Conservation (phyloP, 2,329 filamentous ascomycete species). For the Thielaviopsis musarum region DNA sequence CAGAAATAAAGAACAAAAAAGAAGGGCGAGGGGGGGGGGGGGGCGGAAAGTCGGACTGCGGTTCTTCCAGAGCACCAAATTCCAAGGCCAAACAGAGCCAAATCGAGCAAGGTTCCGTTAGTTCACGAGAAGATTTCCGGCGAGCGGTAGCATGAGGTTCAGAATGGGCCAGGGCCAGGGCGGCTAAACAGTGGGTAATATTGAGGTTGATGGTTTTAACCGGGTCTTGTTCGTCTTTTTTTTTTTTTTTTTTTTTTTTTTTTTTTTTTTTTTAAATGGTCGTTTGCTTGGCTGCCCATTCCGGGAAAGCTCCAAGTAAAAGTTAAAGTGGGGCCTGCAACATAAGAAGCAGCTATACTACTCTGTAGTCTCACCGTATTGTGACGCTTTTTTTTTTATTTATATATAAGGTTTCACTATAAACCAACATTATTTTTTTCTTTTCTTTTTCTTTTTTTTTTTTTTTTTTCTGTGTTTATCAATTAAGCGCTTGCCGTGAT, state of each 20-base stretch:
- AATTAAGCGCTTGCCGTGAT: neutral
- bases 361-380: neutral
- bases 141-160: conserved; percentile 1
- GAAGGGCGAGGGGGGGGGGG: neutral
- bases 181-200: conserved; percentile 12
- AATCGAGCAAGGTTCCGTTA: neutral
- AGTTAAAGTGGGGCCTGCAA: neutral
- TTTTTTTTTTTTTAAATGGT: neutral
- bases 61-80: conserved; percentile 4
- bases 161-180: conserved; percentile 1
- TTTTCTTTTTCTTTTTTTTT: neutral
- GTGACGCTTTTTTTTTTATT: neutral
- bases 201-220: neutral
- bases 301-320: neutral
- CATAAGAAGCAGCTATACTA: too few relatives aligned
- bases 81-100: conserved; percentile 2
- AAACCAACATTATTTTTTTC: neutral
- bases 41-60: conserved; percentile 10
- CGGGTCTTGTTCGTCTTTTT: neutral
- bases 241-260: neutral
- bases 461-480: neutral
- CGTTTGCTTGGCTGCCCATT: neutral
- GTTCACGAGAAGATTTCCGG: conserved; percentile 12
- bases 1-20: neutral
- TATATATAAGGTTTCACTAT: too few relatives aligned